A percentile compares a stretch with the other conserved stretches of the same genome.
These are phyloP conservation scores for Dioszegia hungarica DNA, from an alignment of 768 basidiomycete genomes.

Conservation along the genomic window DNA sequence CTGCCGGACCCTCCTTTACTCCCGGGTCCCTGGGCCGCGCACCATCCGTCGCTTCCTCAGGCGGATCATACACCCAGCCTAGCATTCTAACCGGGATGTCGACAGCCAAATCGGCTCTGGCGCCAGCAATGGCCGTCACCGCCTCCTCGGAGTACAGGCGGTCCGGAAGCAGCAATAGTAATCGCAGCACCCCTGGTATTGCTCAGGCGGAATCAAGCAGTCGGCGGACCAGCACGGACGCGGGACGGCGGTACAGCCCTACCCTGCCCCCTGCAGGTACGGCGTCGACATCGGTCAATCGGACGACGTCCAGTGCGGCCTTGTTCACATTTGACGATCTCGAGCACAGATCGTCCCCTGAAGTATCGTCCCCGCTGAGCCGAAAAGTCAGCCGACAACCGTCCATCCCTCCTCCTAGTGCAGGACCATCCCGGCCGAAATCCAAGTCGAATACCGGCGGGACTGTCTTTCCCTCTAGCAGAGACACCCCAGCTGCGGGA, in stretches of 20 bases:
- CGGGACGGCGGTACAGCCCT: background rate
- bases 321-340: slow-evolving; percentile 7
- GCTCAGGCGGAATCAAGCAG: background rate
- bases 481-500: too few species aligned
- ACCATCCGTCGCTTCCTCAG: slow-evolving; percentile 27
- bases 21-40: slow-evolving; percentile 20
- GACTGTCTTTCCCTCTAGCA: background rate
- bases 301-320: background rate
- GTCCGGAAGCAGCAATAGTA: background rate
- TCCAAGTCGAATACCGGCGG: background rate
- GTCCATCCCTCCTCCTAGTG: background rate
- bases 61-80: slow-evolving; percentile 15
- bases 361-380: slow-evolving; percentile 2
- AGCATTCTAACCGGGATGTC: background rate
- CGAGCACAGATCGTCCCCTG: background rate
- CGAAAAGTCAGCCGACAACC: background rate
- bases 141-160: slow-evolving; percentile 6
- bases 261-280: background rate
- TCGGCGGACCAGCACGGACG: background rate
- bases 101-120: slow-evolving; percentile 3
- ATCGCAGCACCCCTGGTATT: background rate
- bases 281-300: background rate
- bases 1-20: slow-evolving; percentile 5
- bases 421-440: background rate
- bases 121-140: slow-evolving; percentile 32